Evolutionary conservation across 768 basidiomycete species (phyloP), one percentile per base, ranked within the genome.

Genomic region (Cyathus striatus): DNA sequence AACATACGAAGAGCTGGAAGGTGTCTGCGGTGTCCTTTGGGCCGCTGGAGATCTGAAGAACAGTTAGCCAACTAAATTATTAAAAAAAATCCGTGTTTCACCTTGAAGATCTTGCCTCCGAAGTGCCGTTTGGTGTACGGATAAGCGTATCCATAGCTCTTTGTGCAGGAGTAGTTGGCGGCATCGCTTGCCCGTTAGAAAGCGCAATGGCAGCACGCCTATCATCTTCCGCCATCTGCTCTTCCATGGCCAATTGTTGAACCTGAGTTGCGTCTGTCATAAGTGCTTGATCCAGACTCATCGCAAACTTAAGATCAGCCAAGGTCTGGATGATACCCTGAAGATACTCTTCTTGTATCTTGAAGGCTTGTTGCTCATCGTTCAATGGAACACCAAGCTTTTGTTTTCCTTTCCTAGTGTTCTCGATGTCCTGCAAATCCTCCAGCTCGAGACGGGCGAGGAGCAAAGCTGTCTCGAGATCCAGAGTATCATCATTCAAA

Each of bases 361-460:
- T 59, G 6, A 75, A 56, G 0, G 79, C 79, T 6, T 66, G 41
- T 27, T 75, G 71, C 27, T 70, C 67, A 49, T 81, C 77, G 0
- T 64, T 57, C 5, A 56, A 54, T 2, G 61, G 53, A 1, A 50
- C 46, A 33, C 53, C 60, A 1, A 54, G 56, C 18, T 62, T 59
- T 2, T 52, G 50, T 47, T 73, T 72, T 20, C 70, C 70, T 44
- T 76, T 76, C 10, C 58, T 49, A 0, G 49, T 36, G 17, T 58
- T 47, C 13, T 64, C 61, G 14, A 71, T 42, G 10, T 57, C 56
- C 17, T 57, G 61, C 17, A 73, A 61, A 43, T 76, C 75, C n/a
- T 65, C 55, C 24, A 76, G 62, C 3, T 53, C 49, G 34, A 76
- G 62, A 41, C 68, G 58, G 1, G 67, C 64, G 25, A 72, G 62